Evolutionary conservation across 805 yeast species (phyloP).

Genomic region (Candida nonsorbophila): DNA sequence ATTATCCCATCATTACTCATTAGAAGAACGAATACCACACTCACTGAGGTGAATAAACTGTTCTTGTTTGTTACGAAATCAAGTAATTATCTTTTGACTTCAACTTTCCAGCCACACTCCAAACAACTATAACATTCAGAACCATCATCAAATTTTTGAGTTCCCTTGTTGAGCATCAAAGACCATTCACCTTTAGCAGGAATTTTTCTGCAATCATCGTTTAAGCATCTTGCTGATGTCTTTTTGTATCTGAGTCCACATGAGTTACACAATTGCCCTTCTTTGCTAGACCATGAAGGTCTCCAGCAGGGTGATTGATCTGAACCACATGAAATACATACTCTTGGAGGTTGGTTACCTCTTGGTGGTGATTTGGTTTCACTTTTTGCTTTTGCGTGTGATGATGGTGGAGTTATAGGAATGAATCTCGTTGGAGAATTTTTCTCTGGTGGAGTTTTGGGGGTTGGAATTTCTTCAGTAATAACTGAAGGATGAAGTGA

Average conservation of each 20-base stretch:
- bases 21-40: too few relatives aligned
- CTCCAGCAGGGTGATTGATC: conserved; percentile 97
- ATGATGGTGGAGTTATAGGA: conserved; percentile 39
- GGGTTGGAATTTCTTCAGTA: too few relatives aligned
- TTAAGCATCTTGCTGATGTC: conserved; percentile 86
- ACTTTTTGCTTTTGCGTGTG: conserved; percentile 21
- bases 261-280: conserved; percentile 95
- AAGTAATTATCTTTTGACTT: conserved; percentile 28
- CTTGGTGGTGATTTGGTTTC: conserved; percentile 32
- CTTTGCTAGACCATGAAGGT: conserved; percentile 87
- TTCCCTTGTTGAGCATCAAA: conserved; percentile 72
- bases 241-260: conserved; percentile 94
- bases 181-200: conserved; percentile 97
- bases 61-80: too few relatives aligned
- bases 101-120: conserved; percentile 40
- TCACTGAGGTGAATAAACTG: too few relatives aligned
- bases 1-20: too few relatives aligned
- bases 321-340: conserved; percentile 86
- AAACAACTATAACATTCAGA: conserved; percentile 34
- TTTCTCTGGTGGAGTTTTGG: conserved; percentile 13
- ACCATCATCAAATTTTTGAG: conserved; percentile 34
- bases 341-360: conserved; percentile 35
- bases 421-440: conserved; percentile 24
- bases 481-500: not conserved
- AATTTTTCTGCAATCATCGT: conserved; percentile 69